Evolutionary conservation across 75 land plant species (phyloP).

Genomic region (Cupressus sempervirens): DNA sequence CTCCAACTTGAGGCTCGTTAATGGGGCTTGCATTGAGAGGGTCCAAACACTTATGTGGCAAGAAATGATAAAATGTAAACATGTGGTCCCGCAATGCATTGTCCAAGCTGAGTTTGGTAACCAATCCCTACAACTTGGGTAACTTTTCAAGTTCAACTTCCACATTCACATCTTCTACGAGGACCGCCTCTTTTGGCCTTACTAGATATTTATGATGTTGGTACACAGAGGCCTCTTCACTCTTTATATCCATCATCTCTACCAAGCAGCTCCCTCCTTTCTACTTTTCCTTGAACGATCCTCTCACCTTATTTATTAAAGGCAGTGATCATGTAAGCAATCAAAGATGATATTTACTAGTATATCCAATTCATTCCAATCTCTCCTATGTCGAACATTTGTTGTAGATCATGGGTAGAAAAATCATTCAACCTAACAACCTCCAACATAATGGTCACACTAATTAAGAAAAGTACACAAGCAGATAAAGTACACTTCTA

Average conservation of each 20-base stretch:
- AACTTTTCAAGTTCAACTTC: too few relatives aligned
- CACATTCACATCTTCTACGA: background rate
- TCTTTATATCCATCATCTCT: background rate
- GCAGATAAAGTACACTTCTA: background rate
- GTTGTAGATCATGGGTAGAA: background rate
- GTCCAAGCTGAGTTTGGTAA: background rate
- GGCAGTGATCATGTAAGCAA: background rate
- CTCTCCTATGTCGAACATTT: background rate
- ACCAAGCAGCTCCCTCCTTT: background rate
- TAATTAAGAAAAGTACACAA: too few relatives aligned
- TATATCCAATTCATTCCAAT: too few relatives aligned
- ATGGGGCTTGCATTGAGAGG: background rate
- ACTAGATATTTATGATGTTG: background rate
- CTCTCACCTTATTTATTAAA: too few relatives aligned
- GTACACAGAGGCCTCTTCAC: background rate
- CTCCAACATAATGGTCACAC: too few relatives aligned
- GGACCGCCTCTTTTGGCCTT: background rate
- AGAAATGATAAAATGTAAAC: background rate
- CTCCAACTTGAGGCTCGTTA: too few relatives aligned
- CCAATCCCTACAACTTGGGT: background rate
- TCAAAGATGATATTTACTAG: background rate
- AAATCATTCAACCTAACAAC: background rate
- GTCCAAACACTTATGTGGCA: background rate
- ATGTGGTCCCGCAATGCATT: background rate
- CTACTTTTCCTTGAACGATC: background rate